phyloP scores from a whole-genome alignment of 1,139 yeast species.

The Entelexis sorbosivorans region DNA sequence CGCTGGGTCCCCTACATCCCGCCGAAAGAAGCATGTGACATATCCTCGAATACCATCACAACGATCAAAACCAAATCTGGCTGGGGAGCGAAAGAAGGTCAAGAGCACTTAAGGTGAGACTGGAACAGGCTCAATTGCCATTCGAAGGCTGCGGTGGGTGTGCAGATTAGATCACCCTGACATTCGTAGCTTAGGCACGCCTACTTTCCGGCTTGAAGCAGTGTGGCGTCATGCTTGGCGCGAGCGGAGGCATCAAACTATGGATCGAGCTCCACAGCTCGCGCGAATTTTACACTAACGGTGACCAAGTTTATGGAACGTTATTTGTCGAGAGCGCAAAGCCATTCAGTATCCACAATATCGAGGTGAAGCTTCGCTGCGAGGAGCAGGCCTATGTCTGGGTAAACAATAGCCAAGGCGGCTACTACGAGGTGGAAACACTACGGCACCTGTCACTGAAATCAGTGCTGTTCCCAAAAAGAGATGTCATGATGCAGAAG shows the following conservation, averaged over 20 bases:
- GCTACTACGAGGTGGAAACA: conserved; percentile 19
- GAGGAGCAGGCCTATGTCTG: conserved; percentile 21
- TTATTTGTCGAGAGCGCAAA: conserved; percentile 12
- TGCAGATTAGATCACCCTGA: too few species aligned
- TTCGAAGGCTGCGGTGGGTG: neutral
- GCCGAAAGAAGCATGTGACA: neutral
- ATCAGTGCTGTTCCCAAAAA: conserved; percentile 13
- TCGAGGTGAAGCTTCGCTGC: conserved; percentile 19
- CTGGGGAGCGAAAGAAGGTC: neutral
- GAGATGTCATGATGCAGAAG: neutral
- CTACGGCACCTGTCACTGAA: conserved; percentile 12
- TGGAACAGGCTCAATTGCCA: neutral
- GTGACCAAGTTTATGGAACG: conserved; percentile 17
- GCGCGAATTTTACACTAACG: conserved; percentile 18
- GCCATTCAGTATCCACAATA: conserved; percentile 12
- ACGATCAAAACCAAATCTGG: neutral
- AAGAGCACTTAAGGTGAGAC: neutral
- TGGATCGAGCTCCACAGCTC: conserved; percentile 10
- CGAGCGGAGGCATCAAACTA: conserved; percentile 4
- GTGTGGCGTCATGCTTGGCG: conserved; percentile 8
- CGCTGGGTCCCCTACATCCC: neutral
- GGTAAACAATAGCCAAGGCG: conserved; percentile 22
- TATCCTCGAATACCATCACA: neutral
- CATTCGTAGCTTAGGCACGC: too few species aligned
- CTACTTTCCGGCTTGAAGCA: neutral